A percentile compares a stretch with the other conserved stretches of the same genome.
Conservation (phyloP, 2,329 filamentous ascomycete genomes). For the Phialophora macrospora region DNA sequence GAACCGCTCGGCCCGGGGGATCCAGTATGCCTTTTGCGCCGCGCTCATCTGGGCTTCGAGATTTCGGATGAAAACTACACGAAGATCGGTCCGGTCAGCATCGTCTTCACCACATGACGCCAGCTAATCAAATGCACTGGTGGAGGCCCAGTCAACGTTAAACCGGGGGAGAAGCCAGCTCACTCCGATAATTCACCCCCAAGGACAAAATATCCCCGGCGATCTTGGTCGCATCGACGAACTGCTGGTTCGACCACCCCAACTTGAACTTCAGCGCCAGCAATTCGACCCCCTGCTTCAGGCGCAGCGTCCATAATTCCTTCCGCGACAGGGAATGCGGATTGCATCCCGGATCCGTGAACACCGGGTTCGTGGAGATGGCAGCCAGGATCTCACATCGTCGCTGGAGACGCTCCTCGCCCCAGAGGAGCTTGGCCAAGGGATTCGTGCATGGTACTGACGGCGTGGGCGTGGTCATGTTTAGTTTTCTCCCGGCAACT, state of each 20-base stretch:
- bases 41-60: conserved; percentile 37
- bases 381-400: conserved; percentile 11
- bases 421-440: conserved; percentile 17
- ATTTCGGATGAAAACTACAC: conserved; percentile 34
- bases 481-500: not conserved
- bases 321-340: conserved; percentile 21
- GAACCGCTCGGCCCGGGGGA: conserved; percentile 36
- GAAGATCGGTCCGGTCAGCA: not conserved
- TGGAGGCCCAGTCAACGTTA: not conserved
- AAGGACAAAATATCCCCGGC: conserved; percentile 6
- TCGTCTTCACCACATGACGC: not conserved
- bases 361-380: conserved; percentile 12
- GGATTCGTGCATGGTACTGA: conserved; percentile 3
- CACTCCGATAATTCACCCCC: conserved; percentile 17
- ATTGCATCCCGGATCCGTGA: not conserved
- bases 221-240: conserved; percentile 19
- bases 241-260: conserved; percentile 24
- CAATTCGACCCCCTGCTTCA: conserved; percentile 21
- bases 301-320: conserved; percentile 25
- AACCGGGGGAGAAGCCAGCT: not conserved
- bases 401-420: conserved; percentile 11
- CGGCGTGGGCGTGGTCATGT: conserved; percentile 3
- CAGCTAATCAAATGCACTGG: not conserved
- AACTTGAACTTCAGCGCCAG: conserved; percentile 22
- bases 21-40: conserved; percentile 37